These are phyloP conservation scores for Fusarium siculi DNA, from an alignment of 2,329 filamentous ascomycete genomes.

Conservation along the genomic window DNA sequence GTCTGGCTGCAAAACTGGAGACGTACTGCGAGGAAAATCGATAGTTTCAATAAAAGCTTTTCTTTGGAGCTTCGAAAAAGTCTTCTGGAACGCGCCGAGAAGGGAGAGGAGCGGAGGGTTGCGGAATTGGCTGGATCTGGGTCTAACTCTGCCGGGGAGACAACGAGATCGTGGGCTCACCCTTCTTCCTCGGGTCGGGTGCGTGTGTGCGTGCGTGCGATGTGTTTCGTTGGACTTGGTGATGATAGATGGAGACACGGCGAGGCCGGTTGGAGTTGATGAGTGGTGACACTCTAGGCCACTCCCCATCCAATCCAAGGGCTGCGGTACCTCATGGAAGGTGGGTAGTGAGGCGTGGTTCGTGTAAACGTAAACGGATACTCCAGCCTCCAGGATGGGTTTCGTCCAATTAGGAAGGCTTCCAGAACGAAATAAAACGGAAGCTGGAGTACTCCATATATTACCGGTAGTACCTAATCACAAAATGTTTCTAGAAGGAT, in stretches of 20 bases:
- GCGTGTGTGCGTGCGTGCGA: not conserved
- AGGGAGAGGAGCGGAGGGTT: not conserved
- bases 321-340: not conserved
- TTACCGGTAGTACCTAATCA: too few relatives aligned
- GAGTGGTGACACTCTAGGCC: constrained; percentile 31
- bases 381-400: not conserved
- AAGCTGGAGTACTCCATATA: not conserved
- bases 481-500: constrained; percentile 37
- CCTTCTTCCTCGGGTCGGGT: not conserved
- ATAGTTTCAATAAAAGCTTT: constrained; percentile 26
- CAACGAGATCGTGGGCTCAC: constrained; percentile 13
- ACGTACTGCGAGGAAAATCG: constrained; percentile 11
- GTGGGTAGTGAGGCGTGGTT: constrained; percentile 9
- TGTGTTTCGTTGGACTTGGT: constrained; percentile 5
- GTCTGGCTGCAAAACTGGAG: constrained; percentile 26
- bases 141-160: constrained; percentile 8
- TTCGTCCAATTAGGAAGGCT: constrained; percentile 37
- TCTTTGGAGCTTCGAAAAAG: constrained; percentile 18
- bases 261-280: constrained; percentile 41
- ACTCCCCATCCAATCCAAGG: constrained; percentile 8
- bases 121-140: constrained; percentile 23
- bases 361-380: constrained; percentile 18
- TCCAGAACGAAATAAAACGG: constrained; percentile 36
- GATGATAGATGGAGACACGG: constrained; percentile 45
- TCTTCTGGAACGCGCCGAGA: constrained; percentile 28